Evolutionary conservation across 2,329 filamentous ascomycete genomes (phyloP).

Genomic region (Calonectria ilicicola): DNA sequence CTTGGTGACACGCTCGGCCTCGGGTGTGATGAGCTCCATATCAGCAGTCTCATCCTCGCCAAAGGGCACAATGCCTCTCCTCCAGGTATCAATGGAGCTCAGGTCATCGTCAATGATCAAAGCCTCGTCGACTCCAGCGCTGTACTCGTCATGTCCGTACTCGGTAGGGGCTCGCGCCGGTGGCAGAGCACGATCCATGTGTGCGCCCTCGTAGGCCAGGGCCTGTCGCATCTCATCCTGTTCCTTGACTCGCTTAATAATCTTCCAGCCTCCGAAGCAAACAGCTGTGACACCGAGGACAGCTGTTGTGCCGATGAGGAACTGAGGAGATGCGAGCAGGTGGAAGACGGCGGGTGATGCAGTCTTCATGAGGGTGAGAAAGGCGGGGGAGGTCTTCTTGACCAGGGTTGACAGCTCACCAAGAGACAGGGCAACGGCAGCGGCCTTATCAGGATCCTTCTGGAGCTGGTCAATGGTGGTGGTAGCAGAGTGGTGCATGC

Average conservation of each 20-base stretch:
- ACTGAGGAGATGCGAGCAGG: constrained; percentile 89
- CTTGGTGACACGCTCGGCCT: constrained; percentile 62
- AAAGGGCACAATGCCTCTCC: constrained; percentile 64
- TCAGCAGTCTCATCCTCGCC: constrained; percentile 63
- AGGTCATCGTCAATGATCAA: constrained; percentile 69
- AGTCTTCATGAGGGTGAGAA: constrained; percentile 80
- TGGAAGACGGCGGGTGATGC: constrained; percentile 89
- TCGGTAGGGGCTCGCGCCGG: constrained; percentile 42
- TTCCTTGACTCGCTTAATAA: constrained; percentile 85
- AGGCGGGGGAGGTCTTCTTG: constrained; percentile 85
- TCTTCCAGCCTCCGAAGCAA: constrained; percentile 96
- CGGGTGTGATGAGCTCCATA: constrained; percentile 68
- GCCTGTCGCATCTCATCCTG: constrained; percentile 47
- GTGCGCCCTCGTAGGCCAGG: constrained; percentile 39
- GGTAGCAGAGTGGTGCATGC: constrained; percentile 85
- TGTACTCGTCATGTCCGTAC: constrained; percentile 46
- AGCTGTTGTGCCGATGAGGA: constrained; percentile 90
- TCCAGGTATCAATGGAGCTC: constrained; percentile 70
- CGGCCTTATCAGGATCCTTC: constrained; percentile 85
- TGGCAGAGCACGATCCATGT: constrained; percentile 41
- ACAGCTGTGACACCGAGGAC: constrained; percentile 95
- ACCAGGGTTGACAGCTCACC: constrained; percentile 89
- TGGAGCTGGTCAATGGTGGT: constrained; percentile 83
- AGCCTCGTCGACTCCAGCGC: constrained; percentile 63
- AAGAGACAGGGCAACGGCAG: constrained; percentile 91